These are phyloP conservation scores for Ceriops tagal DNA, from an alignment of 345 rosid genomes.

Conservation along the genomic window DNA sequence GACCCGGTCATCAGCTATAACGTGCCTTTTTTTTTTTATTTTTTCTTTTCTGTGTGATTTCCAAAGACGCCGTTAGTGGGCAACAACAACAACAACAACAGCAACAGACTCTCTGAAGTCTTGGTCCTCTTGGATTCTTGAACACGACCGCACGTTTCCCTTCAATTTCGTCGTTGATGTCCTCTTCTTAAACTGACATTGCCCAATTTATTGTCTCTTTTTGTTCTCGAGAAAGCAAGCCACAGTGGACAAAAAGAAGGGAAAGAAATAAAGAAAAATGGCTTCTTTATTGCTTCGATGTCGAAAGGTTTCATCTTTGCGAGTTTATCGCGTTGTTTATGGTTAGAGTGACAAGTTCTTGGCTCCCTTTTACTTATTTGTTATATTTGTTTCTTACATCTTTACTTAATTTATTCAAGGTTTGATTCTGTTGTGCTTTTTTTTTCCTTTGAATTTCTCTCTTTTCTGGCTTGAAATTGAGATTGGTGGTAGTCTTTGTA, in stretches of 20 bases:
- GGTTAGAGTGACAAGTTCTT: conserved; percentile 37
- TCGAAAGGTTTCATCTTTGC: conserved; percentile 53
- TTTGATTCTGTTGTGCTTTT: too few species aligned
- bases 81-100: too few species aligned
- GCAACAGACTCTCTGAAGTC: background rate
- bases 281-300: conserved; percentile 46
- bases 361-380: background rate
- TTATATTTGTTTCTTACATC: background rate
- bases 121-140: conserved; percentile 16
- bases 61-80: too few species aligned
- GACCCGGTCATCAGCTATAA: too few species aligned
- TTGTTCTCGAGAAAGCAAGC: background rate
- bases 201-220: background rate
- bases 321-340: conserved; percentile 42
- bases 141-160: conserved; percentile 16
- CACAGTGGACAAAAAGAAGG: background rate
- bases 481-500: too few species aligned
- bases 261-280: conserved; percentile 20
- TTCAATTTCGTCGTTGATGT: conserved; percentile 11
- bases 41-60: too few species aligned
- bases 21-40: too few species aligned
- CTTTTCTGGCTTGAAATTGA: too few species aligned
- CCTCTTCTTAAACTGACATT: background rate
- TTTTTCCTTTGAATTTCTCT: too few species aligned
- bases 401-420: background rate